Percentiles rank a stretch among this genome's conserved stretches.
phyloP scores from a whole-genome alignment of 306 rosid genomes.

The Styphnolobium japonicum region DNA sequence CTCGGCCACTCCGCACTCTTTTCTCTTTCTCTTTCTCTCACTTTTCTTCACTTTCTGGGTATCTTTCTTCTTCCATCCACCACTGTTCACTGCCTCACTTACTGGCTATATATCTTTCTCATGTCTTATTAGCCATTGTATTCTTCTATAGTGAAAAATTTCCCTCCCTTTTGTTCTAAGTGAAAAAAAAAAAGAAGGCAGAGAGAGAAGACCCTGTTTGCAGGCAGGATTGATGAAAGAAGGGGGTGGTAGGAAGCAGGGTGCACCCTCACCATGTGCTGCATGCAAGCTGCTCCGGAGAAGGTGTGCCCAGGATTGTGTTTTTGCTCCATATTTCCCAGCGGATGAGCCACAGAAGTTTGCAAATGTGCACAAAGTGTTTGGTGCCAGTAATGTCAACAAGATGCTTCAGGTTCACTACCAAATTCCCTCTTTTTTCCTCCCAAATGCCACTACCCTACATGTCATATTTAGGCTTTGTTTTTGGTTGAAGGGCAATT shows the following conservation, averaged over 20 bases:
- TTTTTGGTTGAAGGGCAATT: too few relatives aligned
- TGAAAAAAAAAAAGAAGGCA: neutral
- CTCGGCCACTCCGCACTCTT: neutral
- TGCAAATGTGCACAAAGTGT: slow-evolving; percentile 83
- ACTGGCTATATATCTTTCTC: neutral
- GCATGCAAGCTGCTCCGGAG: slow-evolving; percentile 81
- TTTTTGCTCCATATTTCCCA: slow-evolving; percentile 81
- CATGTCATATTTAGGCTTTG: neutral
- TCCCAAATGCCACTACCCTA: slow-evolving; percentile 11
- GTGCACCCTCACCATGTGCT: slow-evolving; percentile 75
- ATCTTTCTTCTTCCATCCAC: neutral
- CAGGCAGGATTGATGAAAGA: slow-evolving; percentile 43
- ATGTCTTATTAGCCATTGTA: slow-evolving; percentile 3
- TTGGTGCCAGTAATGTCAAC: slow-evolving; percentile 88
- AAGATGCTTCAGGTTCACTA: slow-evolving; percentile 71
- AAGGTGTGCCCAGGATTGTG: slow-evolving; percentile 73
- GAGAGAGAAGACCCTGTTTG: neutral
- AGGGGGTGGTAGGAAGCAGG: slow-evolving; percentile 51
- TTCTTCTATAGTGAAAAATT: neutral
- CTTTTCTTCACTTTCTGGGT: slow-evolving; percentile 1
- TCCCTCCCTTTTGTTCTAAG: too few relatives aligned
- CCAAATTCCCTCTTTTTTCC: neutral
- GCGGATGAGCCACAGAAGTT: slow-evolving; percentile 80
- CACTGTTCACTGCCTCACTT: neutral
- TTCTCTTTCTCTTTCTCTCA: slow-evolving; percentile 14